A percentile compares a stretch with the other conserved stretches of the same genome.
Evolutionary conservation across 352 stramenopile species (phyloP).

Genomic region (Phytophthora fragariae): DNA sequence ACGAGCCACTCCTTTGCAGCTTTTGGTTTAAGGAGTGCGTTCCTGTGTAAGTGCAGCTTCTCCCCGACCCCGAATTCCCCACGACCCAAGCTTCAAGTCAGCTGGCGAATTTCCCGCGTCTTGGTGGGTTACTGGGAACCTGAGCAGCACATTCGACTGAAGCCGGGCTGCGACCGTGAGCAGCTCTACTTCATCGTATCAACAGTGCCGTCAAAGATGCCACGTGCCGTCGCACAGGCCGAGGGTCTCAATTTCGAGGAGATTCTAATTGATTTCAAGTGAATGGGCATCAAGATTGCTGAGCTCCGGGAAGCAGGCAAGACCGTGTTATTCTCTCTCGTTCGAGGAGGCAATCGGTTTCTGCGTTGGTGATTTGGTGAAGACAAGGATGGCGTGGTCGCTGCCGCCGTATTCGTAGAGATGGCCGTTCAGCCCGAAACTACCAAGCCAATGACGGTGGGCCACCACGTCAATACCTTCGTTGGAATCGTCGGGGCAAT

Average conservation of each 20-base stretch:
- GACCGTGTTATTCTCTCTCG: slow-evolving; percentile 95
- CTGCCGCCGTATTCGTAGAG: slow-evolving; percentile 81
- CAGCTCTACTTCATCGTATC: slow-evolving; percentile 93
- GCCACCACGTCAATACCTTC: too few species aligned
- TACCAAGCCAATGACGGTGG: too few species aligned
- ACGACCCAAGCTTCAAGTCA: slow-evolving; percentile 71
- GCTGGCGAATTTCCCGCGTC: slow-evolving; percentile 96
- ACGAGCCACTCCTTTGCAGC: slow-evolving; percentile 91
- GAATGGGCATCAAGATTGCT: slow-evolving; percentile 94
- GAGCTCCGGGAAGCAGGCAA: slow-evolving; percentile 90
- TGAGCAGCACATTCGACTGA: slow-evolving; percentile 66
- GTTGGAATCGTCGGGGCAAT: too few species aligned
- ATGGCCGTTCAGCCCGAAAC: too few species aligned
- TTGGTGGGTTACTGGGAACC: slow-evolving; percentile 95
- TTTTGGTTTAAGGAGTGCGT: slow-evolving; percentile 91
- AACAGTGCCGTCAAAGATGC: slow-evolving; percentile 98
- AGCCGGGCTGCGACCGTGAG: slow-evolving; percentile 63
- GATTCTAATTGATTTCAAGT: slow-evolving; percentile 99
- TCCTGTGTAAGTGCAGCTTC: slow-evolving; percentile 86
- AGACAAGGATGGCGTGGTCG: slow-evolving; percentile 98
- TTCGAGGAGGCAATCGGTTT: slow-evolving; percentile 99
- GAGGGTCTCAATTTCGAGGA: slow-evolving; percentile 97
- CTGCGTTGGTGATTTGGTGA: slow-evolving; percentile 95
- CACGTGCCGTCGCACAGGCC: slow-evolving; percentile 89
- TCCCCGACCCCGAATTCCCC: slow-evolving; percentile 96